A percentile compares a stretch with the other conserved stretches of the same genome.
Evolutionary conservation across 192 early-diverging fungal genomes (phyloP).

Genomic region (Spinellus fusiger): DNA sequence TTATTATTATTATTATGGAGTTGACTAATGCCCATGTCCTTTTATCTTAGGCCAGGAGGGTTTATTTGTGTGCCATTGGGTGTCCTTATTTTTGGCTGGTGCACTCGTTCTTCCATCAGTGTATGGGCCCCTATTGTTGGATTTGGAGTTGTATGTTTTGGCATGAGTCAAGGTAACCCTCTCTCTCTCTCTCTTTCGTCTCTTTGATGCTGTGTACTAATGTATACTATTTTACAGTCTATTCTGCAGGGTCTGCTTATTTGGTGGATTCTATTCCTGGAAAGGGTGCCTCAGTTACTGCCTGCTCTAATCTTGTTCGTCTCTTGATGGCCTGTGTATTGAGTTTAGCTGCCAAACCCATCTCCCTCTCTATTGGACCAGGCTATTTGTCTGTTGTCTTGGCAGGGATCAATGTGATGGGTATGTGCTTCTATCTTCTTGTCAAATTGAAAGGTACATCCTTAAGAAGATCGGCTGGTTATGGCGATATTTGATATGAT

Average conservation of each 20-base stretch:
- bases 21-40: no score
- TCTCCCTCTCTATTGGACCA: constrained; percentile 31
- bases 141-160: constrained; percentile 41
- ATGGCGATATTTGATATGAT: no score
- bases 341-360: constrained; percentile 33
- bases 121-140: constrained; percentile 37
- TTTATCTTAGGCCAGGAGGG: constrained; percentile 16
- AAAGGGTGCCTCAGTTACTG: constrained; percentile 38
- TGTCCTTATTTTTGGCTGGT: constrained; percentile 42
- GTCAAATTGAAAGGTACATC: constrained; percentile 35
- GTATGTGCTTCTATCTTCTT: constrained; percentile 29
- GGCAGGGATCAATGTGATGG: constrained; percentile 31
- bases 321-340: constrained; percentile 38
- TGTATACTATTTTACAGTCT: background rate
- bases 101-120: constrained; percentile 25
- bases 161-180: constrained; percentile 30
- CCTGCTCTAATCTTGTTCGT: constrained; percentile 37
- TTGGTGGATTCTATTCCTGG: constrained; percentile 41
- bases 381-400: constrained; percentile 36
- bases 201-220: background rate
- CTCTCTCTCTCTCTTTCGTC: background rate
- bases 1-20: no score
- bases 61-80: constrained; percentile 39
- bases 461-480: constrained; percentile 23
- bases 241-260: constrained; percentile 32